These are phyloP conservation scores for Hagleromyces aurorensis DNA, from an alignment of 805 yeast species.

Conservation along the genomic window DNA sequence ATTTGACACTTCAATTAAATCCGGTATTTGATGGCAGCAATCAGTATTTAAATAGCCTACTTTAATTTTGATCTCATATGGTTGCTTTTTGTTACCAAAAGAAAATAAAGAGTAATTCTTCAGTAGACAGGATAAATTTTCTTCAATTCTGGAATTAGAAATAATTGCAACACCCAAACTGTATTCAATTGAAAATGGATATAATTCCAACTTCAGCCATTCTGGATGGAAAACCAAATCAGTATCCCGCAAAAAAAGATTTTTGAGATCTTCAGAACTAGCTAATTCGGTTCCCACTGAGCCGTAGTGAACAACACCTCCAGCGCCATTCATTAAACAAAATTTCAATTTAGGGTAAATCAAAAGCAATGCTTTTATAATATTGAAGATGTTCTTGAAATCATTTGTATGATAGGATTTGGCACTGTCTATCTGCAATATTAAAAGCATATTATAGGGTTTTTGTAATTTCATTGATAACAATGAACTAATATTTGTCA, in stretches of 20 bases:
- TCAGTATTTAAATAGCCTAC: slow-evolving; percentile 30
- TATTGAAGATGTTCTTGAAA: slow-evolving; percentile 14
- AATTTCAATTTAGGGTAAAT: slow-evolving; percentile 13
- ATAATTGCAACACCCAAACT: slow-evolving; percentile 19
- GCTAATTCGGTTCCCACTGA: slow-evolving; percentile 1
- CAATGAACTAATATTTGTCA: slow-evolving; percentile 26
- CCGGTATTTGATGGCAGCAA: slow-evolving; percentile 24
- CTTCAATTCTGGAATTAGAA: slow-evolving; percentile 24
- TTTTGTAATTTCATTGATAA: slow-evolving; percentile 22
- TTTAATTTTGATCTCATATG: slow-evolving; percentile 26
- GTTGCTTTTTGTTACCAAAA: slow-evolving; percentile 13
- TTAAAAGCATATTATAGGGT: slow-evolving; percentile 22
- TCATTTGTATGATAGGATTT: slow-evolving; percentile 10
- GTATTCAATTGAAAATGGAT: slow-evolving; percentile 4
- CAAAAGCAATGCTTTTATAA: slow-evolving; percentile 18
- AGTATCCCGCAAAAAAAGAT: not conserved
- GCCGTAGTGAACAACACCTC: slow-evolving; percentile 11
- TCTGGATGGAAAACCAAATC: slow-evolving; percentile 13
- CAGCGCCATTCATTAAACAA: slow-evolving; percentile 18
- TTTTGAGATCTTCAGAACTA: slow-evolving; percentile 2
- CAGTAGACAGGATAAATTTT: slow-evolving; percentile 18
- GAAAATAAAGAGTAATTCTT: slow-evolving; percentile 18
- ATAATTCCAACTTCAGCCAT: slow-evolving; percentile 10
- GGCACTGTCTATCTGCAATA: slow-evolving; percentile 24
- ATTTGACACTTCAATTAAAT: slow-evolving; percentile 25